Percentiles rank a stretch among this genome's conserved stretches.
phyloP scores from a whole-genome alignment of 2,329 filamentous ascomycete genomes.

The Aspergillus costaricaensis region DNA sequence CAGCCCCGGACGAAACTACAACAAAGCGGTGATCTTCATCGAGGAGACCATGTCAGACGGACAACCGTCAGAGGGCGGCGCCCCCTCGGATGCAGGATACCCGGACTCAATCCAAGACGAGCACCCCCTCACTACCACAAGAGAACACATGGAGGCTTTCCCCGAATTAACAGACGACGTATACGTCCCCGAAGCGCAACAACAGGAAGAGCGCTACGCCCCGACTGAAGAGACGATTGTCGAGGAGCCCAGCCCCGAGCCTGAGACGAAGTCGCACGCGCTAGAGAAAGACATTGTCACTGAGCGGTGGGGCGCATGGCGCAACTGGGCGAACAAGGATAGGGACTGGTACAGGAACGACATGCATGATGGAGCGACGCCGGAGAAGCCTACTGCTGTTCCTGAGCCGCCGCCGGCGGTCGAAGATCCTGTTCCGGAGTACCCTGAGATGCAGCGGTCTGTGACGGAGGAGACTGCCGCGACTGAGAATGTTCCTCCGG shows the following conservation, averaged over 20 bases:
- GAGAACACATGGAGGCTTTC: neutral
- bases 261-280: neutral
- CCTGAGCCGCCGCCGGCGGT: neutral
- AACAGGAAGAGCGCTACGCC: neutral
- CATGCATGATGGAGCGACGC: neutral
- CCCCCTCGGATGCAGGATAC: neutral
- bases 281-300: neutral
- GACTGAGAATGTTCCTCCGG: neutral
- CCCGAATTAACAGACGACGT: neutral
- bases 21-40: neutral
- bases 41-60: neutral
- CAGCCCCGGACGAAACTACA: neutral
- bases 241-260: neutral
- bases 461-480: neutral
- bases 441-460: neutral
- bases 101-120: neutral
- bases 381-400: neutral
- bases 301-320: neutral
- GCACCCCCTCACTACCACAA: neutral
- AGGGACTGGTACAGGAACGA: constrained; percentile 1
- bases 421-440: constrained; percentile 2
- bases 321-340: neutral
- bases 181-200: neutral
- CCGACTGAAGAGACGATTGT: neutral
- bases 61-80: neutral